phyloP scores from a whole-genome alignment of 495 filamentous ascomycete species.

The Lophium mytilinum region DNA sequence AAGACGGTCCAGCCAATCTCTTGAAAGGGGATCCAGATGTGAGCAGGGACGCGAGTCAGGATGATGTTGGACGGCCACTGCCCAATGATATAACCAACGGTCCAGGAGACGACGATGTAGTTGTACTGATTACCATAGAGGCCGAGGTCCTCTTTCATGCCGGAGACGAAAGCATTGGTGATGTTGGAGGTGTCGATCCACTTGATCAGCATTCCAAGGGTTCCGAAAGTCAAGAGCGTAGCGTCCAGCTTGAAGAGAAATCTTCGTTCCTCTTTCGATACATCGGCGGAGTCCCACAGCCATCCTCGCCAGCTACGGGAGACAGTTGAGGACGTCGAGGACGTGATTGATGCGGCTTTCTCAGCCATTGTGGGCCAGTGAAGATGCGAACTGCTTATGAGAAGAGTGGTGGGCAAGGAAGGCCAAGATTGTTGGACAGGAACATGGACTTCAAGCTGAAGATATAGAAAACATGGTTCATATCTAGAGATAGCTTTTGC shows the following conservation, averaged over 20 bases:
- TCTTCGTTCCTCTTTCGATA: slow-evolving; percentile 4
- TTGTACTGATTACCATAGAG: slow-evolving; percentile 5
- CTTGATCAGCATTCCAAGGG: slow-evolving; percentile 7
- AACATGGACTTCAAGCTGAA: no score
- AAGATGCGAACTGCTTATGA: no score
- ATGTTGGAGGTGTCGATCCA: slow-evolving; percentile 6
- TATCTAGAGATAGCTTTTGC: no score
- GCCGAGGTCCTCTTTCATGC: slow-evolving; percentile 10
- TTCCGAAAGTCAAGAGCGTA: background rate
- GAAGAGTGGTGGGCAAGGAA: no score
- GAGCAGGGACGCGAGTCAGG: slow-evolving; percentile 2
- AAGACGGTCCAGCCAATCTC: slow-evolving; percentile 5
- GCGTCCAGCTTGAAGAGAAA: slow-evolving; percentile 8
- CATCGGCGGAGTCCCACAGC: slow-evolving; percentile 3
- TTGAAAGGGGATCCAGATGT: slow-evolving; percentile 9
- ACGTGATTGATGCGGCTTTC: background rate
- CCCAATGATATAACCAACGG: slow-evolving; percentile 10
- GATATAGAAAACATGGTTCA: no score
- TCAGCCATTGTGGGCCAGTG: background rate
- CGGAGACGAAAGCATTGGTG: slow-evolving; percentile 8
- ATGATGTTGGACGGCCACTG: slow-evolving; percentile 3
- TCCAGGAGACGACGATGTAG: slow-evolving; percentile 5
- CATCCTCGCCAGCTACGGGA: background rate
- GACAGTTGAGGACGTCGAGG: background rate
- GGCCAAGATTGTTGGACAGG: no score